phyloP scores from a whole-genome alignment of 768 basidiomycete species.

The Lactifluus echinatus region DNA sequence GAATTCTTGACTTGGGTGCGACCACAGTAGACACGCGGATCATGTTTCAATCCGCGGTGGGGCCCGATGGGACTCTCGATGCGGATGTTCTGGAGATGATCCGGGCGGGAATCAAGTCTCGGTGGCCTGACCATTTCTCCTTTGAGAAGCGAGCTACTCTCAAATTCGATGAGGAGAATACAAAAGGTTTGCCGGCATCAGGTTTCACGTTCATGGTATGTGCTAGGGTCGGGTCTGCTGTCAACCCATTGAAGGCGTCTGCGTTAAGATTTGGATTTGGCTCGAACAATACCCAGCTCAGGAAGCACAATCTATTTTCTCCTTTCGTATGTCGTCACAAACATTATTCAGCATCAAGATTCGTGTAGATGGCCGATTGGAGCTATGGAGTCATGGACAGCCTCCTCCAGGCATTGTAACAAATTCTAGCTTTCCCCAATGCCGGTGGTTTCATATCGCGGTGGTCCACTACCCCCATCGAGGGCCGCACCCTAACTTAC shows the following conservation, averaged over 20 bases:
- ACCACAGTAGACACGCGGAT: constrained; percentile 52
- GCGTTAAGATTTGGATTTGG: constrained; percentile 39
- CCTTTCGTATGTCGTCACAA: constrained; percentile 27
- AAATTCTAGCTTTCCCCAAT: constrained; percentile 39
- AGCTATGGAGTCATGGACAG: constrained; percentile 35
- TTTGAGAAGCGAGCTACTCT: constrained; percentile 50
- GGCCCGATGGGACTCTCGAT: constrained; percentile 43
- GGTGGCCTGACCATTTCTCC: constrained; percentile 75
- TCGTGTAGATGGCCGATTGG: constrained; percentile 48
- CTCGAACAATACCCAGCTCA: constrained; percentile 35
- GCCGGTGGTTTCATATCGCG: constrained; percentile 65
- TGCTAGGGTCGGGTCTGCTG: not conserved
- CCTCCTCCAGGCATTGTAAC: constrained; percentile 36
- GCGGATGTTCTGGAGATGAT: constrained; percentile 61
- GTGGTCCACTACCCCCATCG: constrained; percentile 58
- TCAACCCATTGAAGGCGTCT: constrained; percentile 22
- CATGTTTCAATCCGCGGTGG: constrained; percentile 53
- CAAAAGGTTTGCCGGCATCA: constrained; percentile 43
- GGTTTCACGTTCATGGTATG: constrained; percentile 70
- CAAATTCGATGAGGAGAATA: constrained; percentile 38
- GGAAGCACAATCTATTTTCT: constrained; percentile 30
- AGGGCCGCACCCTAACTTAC: constrained; percentile 46
- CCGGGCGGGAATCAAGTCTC: constrained; percentile 59
- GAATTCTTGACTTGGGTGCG: constrained; percentile 69
- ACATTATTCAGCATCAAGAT: constrained; percentile 39